Conservation (phyloP, 2,329 filamentous ascomycete genomes). For the Cladobotryum protrusum region DNA sequence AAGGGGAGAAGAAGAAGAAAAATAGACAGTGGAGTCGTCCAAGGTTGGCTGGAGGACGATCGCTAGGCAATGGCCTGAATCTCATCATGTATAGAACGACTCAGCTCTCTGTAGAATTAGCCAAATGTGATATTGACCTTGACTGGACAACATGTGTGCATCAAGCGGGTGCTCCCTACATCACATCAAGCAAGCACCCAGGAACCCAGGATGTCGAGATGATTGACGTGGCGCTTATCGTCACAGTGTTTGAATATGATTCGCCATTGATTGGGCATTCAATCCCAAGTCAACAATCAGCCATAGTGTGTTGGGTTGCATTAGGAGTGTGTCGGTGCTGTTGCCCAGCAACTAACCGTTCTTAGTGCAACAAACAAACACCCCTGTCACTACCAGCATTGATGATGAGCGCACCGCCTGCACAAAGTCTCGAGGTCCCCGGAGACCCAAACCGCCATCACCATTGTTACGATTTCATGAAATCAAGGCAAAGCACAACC, state of each 20-base stretch:
- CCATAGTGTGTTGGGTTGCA: neutral
- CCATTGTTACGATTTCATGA: constrained; percentile 2
- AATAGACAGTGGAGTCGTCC: constrained; percentile 1
- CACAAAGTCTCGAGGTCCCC: constrained; percentile 7
- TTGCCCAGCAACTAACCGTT: constrained; percentile 9
- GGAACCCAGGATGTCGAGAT: neutral
- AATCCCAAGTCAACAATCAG: neutral
- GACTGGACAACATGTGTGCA: neutral
- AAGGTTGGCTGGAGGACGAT: constrained; percentile 5
- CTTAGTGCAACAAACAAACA: constrained; percentile 11
- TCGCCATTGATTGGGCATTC: neutral
- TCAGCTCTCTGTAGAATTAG: constrained; percentile 16
- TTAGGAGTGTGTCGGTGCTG: neutral
- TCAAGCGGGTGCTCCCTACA: no score
- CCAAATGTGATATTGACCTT: constrained; percentile 2
- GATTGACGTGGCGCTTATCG: constrained; percentile 7
- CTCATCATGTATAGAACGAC: constrained; percentile 16
- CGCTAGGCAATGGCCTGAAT: constrained; percentile 8
- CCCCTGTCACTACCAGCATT: constrained; percentile 7
- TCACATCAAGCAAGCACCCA: no score
- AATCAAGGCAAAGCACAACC: constrained; percentile 3
- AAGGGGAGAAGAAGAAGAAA: no score
- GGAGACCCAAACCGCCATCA: constrained; percentile 2
- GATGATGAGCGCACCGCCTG: constrained; percentile 9
- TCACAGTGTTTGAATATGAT: constrained; percentile 7